phyloP scores from a whole-genome alignment of 1,139 yeast genomes.

The Candida glucosophila region DNA sequence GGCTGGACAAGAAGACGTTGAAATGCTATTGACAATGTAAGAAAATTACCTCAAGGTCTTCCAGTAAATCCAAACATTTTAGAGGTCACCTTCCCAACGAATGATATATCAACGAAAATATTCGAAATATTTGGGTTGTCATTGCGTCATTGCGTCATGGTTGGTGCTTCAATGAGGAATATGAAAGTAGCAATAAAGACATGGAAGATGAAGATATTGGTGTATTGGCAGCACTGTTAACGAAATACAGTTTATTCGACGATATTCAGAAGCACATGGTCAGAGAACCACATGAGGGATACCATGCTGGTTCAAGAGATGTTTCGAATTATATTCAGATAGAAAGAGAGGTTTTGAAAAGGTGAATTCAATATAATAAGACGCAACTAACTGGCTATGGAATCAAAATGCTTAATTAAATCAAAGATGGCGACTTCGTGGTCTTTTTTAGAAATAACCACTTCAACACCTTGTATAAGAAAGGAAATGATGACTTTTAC shows the following conservation, averaged over 20 bases:
- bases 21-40: too few species aligned
- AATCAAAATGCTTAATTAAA: constrained; percentile 33
- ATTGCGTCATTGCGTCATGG: constrained; percentile 40
- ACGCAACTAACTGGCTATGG: constrained; percentile 72
- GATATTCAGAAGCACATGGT: constrained; percentile 33
- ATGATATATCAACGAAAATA: constrained; percentile 25
- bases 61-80: constrained; percentile 61
- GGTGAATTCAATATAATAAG: constrained; percentile 44
- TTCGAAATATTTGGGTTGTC: constrained; percentile 32
- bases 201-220: constrained; percentile 11
- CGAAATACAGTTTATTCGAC: constrained; percentile 33
- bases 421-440: constrained; percentile 36
- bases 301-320: constrained; percentile 6
- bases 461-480: constrained; percentile 63
- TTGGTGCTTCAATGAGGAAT: constrained; percentile 32
- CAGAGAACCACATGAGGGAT: constrained; percentile 4
- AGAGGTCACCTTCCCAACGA: constrained; percentile 50
- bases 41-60: constrained; percentile 63
- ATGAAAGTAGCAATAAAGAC: constrained; percentile 11
- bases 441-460: constrained; percentile 83
- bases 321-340: constrained; percentile 4
- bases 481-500: constrained; percentile 40
- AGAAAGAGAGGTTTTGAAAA: constrained; percentile 12
- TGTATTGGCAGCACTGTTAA: constrained; percentile 13
- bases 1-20: too few species aligned